Base-by-base conservation (phyloP, 129 eudicot genomes). In the Ambrosia trifida region DNA sequence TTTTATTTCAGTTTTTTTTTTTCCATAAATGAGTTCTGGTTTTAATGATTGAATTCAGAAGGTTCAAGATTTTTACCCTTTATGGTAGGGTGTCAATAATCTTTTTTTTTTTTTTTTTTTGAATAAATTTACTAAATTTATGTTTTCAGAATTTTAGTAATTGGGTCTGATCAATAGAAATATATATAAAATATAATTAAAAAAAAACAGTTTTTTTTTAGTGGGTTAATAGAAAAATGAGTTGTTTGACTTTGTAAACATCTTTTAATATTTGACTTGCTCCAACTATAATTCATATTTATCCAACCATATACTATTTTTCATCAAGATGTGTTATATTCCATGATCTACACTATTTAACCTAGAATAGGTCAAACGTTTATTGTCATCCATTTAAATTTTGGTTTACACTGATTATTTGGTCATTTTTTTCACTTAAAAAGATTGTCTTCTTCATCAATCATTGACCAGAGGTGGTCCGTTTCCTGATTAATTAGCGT, bases 201-300 rank as follows among this genome's bases (percentile, higher is more conserved):
- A 54, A 54, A 54, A 33, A 66, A 54, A 66, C 57, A 35, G 57
- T 54, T 30, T 76, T 30, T 76, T 19, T 45, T 41, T 24, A 33
- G 74, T 75, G 52, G 68, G 58, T 75, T 65, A 12, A 43, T 68
- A 68, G 51, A 67, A 67, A 66, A 43, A 33, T 46, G 40, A 35
- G 33, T 28, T 64, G 78, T 57, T 69, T 76, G 80, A 68, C 80
- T 45, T 76, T 72, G 58, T 68, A 5, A 2, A 69, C 69, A 17
- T 44, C 32, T 28, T 50, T 54, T n/a, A 14, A 30, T 54, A 49
- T 76, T 64, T 75, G 68, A 31, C 51, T 47, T 59, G 45, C 40
- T 47, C 43, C 43, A 69, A 35, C 43, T 68, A 64, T 60, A 44
- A 60, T 68, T 76, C 51, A 76, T 57, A 72, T 44, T 61, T 45